A percentile compares a stretch with the other conserved stretches of the same genome.
Conservation (phyloP, 495 filamentous ascomycete genomes). For the Saxophila tyrrhenica region DNA sequence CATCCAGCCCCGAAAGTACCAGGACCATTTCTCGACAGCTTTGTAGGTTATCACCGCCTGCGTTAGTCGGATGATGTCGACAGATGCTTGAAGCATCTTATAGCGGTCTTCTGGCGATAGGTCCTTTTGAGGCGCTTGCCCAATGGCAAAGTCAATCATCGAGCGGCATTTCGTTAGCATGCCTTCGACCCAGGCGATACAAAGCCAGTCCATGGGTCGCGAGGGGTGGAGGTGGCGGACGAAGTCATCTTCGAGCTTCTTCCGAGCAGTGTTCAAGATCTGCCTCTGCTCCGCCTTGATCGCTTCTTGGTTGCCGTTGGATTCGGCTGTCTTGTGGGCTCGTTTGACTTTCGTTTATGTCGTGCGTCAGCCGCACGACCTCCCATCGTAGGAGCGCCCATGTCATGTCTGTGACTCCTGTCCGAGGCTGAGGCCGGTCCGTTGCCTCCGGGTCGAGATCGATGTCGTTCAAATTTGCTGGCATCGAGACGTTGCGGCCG, state of each 20-base stretch:
- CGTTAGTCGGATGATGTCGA: slow-evolving; percentile 2
- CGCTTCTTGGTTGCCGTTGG: not conserved
- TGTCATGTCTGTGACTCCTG: slow-evolving; percentile 2
- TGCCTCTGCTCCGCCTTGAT: not conserved
- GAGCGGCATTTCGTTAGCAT: slow-evolving; percentile 7
- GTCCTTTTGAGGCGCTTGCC: slow-evolving; percentile 1
- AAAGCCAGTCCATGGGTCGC: slow-evolving; percentile 5
- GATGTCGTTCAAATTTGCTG: slow-evolving; percentile 4
- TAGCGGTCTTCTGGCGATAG: slow-evolving; percentile 2
- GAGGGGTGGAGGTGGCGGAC: slow-evolving; percentile 3
- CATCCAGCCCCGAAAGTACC: slow-evolving; percentile 11
- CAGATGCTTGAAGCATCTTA: slow-evolving; percentile 2
- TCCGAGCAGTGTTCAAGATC: not conserved
- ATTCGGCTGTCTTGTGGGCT: not conserved
- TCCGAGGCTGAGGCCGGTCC: not conserved
- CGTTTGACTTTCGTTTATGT: not conserved
- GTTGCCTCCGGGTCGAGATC: not conserved
- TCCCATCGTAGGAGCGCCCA: slow-evolving; percentile 1
- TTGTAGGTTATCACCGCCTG: not conserved
- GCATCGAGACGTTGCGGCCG: slow-evolving; percentile 1
- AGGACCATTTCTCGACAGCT: slow-evolving; percentile 1
- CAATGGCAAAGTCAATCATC: slow-evolving; percentile 4
- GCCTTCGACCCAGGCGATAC: not conserved
- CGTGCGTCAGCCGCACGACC: not conserved
- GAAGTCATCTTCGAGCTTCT: not conserved